Conservation (phyloP, 1,139 yeast species). For the Zygoascus hellenicus region DNA sequence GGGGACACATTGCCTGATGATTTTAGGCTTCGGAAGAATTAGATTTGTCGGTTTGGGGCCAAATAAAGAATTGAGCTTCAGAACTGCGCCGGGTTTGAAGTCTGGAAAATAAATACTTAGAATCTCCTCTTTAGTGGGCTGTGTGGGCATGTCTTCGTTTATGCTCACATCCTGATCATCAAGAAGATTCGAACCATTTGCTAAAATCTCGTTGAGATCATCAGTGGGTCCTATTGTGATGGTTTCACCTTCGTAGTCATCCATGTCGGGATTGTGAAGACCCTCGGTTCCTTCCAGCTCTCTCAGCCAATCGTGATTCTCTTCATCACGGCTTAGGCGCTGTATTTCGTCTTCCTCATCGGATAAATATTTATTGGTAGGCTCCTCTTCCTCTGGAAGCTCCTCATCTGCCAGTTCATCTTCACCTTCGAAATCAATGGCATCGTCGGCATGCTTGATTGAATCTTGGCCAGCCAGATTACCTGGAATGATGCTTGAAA, state of each 20-base stretch:
- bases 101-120: conserved; percentile 51
- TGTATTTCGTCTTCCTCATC: conserved; percentile 35
- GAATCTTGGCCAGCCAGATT: conserved; percentile 31
- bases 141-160: conserved; percentile 9
- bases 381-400: conserved; percentile 46
- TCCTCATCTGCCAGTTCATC: conserved; percentile 89
- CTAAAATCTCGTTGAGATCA: neutral
- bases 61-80: conserved; percentile 63
- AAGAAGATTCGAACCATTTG: neutral
- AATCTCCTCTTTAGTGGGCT: conserved; percentile 21
- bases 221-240: neutral
- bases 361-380: conserved; percentile 21
- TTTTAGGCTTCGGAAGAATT: conserved; percentile 48
- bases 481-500: conserved; percentile 23
- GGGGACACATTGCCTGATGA: conserved; percentile 58
- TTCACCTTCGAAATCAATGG: conserved; percentile 92
- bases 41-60: conserved; percentile 56
- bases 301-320: conserved; percentile 17
- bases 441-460: conserved; percentile 77
- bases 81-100: conserved; percentile 49
- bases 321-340: conserved; percentile 3
- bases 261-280: neutral
- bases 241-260: neutral
- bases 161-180: neutral
- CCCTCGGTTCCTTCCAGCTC: conserved; percentile 4